Percentiles rank a stretch among this genome's conserved stretches.
These are phyloP conservation scores for Tylopilus intermedius DNA, from an alignment of 768 basidiomycete species.

Conservation along the genomic window DNA sequence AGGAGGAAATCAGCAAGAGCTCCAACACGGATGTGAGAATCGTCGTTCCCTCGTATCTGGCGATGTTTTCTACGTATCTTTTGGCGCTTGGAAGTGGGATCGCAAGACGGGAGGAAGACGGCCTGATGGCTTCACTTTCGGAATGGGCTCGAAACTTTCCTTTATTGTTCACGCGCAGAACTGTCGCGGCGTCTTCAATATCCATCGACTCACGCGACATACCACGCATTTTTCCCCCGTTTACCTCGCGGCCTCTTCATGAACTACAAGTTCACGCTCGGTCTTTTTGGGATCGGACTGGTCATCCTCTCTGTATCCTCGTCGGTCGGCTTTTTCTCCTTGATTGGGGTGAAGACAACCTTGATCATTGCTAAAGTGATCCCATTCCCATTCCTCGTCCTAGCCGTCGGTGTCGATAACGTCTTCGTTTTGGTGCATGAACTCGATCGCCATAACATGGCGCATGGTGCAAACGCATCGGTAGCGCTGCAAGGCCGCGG, in stretches of 20 bases:
- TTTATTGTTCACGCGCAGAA: conserved; percentile 46
- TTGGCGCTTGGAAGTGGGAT: conserved; percentile 76
- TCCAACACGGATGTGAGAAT: conserved; percentile 92
- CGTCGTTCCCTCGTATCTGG: conserved; percentile 88
- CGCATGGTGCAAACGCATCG: conserved; percentile 76
- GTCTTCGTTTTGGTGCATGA: conserved; percentile 97
- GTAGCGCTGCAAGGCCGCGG: conserved; percentile 29
- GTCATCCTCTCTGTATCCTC: conserved; percentile 93
- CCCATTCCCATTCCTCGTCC: conserved; percentile 94
- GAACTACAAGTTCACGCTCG: conserved; percentile 85
- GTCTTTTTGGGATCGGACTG: conserved; percentile 84
- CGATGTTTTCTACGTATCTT: conserved; percentile 96
- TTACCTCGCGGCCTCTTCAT: conserved; percentile 75
- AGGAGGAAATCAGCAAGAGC: conserved; percentile 95
- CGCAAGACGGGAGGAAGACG: conserved; percentile 49
- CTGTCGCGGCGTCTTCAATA: conserved; percentile 41
- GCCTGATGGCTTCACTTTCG: conserved; percentile 47
- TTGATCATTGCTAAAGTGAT: conserved; percentile 99
- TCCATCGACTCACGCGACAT: conserved; percentile 52
- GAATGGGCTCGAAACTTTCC: conserved; percentile 65
- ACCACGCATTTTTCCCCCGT: conserved; percentile 58
- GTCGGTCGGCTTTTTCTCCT: conserved; percentile 90
- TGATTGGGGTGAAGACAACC: conserved; percentile 85
- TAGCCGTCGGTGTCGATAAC: conserved; percentile 97
- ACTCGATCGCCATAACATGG: conserved; percentile 85